phyloP scores from a whole-genome alignment of 2,329 filamentous ascomycete species.

The Calonectria pseudoreteaudii region DNA sequence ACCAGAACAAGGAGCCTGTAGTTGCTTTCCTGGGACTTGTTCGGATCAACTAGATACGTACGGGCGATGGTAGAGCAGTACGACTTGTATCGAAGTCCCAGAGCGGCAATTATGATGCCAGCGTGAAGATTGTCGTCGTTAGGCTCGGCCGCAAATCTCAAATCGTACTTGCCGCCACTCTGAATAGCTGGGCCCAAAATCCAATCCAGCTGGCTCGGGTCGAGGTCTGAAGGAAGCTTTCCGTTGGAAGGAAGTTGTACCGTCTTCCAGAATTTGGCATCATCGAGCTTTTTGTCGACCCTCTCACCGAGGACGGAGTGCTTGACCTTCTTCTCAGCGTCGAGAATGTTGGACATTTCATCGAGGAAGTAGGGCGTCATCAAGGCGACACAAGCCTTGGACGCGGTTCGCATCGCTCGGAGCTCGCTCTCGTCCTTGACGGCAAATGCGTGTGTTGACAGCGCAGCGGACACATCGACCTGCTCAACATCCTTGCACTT shows the following conservation, averaged over 20 bases:
- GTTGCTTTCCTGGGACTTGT: slow-evolving; percentile 93
- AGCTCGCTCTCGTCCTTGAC: slow-evolving; percentile 96
- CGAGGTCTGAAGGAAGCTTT: slow-evolving; percentile 89
- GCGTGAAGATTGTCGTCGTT: slow-evolving; percentile 88
- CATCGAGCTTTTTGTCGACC: slow-evolving; percentile 91
- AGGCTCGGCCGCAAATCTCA: slow-evolving; percentile 82
- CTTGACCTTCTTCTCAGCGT: slow-evolving; percentile 96
- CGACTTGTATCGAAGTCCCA: slow-evolving; percentile 94
- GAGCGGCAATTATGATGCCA: slow-evolving; percentile 91
- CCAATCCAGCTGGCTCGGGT: slow-evolving; percentile 92
- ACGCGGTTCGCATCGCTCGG: slow-evolving; percentile 92
- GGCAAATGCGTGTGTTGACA: slow-evolving; percentile 87
- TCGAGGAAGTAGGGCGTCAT: slow-evolving; percentile 98
- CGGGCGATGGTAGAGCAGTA: slow-evolving; percentile 93
- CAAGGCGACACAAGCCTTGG: slow-evolving; percentile 91
- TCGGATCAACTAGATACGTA: slow-evolving; percentile 96
- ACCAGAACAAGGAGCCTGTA: slow-evolving; percentile 90
- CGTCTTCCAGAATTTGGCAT: slow-evolving; percentile 91
- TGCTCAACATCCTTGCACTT: slow-evolving; percentile 89
- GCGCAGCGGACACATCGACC: slow-evolving; percentile 84
- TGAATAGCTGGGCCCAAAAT: slow-evolving; percentile 90
- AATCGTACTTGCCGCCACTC: slow-evolving; percentile 94
- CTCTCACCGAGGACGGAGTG: slow-evolving; percentile 88
- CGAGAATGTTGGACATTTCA: slow-evolving; percentile 95
- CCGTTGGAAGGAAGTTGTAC: slow-evolving; percentile 75